phyloP scores from a whole-genome alignment of 345 rosid species.

The Carallia brachiata region DNA sequence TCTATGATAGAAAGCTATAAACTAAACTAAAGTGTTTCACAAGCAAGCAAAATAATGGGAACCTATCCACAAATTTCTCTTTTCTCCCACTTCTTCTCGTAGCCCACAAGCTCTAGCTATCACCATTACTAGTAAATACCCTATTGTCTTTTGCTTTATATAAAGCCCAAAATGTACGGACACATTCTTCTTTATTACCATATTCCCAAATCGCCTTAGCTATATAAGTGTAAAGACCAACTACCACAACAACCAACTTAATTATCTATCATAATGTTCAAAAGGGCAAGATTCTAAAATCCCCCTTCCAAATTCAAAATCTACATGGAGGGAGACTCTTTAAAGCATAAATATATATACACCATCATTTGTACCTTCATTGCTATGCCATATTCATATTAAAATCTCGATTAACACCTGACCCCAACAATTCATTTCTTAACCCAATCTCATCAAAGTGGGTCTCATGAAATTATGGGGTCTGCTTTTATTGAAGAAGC shows the following conservation, averaged over 20 bases:
- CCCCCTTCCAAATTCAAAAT: not conserved
- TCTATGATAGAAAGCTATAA: slow-evolving; percentile 7
- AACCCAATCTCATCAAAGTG: slow-evolving; percentile 12
- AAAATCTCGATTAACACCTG: not conserved
- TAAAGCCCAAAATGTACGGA: not conserved
- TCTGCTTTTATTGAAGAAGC: not conserved
- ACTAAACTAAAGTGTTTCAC: slow-evolving; percentile 13
- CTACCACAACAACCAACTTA: slow-evolving; percentile 36
- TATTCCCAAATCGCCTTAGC: not conserved
- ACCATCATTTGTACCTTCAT: slow-evolving; percentile 11
- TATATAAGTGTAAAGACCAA: slow-evolving; percentile 20
- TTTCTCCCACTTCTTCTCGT: not conserved
- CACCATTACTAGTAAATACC: slow-evolving; percentile 3
- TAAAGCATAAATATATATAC: not conserved
- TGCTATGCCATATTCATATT: not conserved
- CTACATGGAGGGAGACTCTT: not conserved
- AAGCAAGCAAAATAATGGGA: slow-evolving; percentile 24
- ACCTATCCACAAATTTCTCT: slow-evolving; percentile 18
- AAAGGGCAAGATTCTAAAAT: not conserved
- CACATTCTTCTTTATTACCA: slow-evolving; percentile 1
- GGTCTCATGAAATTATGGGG: not conserved
- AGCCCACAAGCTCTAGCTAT: too few species aligned
- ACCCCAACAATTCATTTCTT: not conserved
- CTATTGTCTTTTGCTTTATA: not conserved
- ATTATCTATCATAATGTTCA: slow-evolving; percentile 21